These are phyloP conservation scores for Penicillium pulvis DNA, from an alignment of 495 filamentous ascomycete species.

Conservation along the genomic window DNA sequence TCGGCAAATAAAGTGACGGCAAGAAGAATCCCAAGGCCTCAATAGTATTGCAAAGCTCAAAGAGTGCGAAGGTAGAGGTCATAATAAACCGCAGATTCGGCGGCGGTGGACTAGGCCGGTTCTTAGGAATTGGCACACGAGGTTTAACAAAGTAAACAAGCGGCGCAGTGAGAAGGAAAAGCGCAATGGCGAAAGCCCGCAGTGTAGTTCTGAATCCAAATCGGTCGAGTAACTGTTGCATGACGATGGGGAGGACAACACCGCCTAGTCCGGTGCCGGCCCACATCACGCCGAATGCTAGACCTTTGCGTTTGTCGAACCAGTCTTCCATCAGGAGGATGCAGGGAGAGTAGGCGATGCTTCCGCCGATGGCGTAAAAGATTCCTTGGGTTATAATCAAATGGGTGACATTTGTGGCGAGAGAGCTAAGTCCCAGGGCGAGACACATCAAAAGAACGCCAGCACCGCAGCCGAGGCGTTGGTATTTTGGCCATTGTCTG, in stretches of 20 bases:
- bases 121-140: conserved; percentile 1
- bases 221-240: conserved; percentile 46
- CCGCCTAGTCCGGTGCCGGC: conserved; percentile 44
- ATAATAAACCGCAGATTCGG: conserved; percentile 44
- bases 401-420: conserved; percentile 19
- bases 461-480: conserved; percentile 9
- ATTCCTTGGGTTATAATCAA: conserved; percentile 22
- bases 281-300: conserved; percentile 23
- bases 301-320: conserved; percentile 17
- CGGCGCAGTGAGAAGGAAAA: conserved; percentile 49
- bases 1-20: conserved; percentile 59
- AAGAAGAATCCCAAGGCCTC: conserved; percentile 63
- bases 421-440: conserved; percentile 16
- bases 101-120: conserved; percentile 1
- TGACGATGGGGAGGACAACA: conserved; percentile 46
- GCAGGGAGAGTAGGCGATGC: conserved; percentile 19
- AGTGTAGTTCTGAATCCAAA: conserved; percentile 56
- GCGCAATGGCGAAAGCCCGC: conserved; percentile 44
- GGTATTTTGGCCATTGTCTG: conserved; percentile 10
- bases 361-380: conserved; percentile 16
- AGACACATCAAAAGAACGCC: conserved; percentile 18
- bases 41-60: conserved; percentile 54
- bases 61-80: conserved; percentile 47
- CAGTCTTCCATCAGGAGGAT: conserved; percentile 22
- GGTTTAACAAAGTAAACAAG: conserved; percentile 53